phyloP scores from a whole-genome alignment of 768 basidiomycete species.

The Xerocomus potaroensis region DNA sequence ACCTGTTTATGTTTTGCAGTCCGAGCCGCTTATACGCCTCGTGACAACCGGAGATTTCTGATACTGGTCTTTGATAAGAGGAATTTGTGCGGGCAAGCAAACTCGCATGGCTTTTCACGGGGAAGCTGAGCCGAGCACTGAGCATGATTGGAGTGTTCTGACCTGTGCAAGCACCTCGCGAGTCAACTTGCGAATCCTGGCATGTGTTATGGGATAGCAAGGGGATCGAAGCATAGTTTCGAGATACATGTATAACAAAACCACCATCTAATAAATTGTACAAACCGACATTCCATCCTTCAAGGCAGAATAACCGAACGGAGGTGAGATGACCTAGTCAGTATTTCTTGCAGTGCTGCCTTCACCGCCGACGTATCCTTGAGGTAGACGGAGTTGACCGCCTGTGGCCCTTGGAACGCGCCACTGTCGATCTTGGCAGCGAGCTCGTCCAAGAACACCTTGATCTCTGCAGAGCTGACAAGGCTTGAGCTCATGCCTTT shows the following conservation, averaged over 20 bases:
- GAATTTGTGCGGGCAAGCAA: too few species aligned
- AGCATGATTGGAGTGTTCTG: too few species aligned
- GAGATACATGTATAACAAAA: neutral
- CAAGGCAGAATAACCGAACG: slow-evolving; percentile 29
- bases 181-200: neutral
- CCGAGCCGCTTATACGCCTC: too few species aligned
- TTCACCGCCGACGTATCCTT: slow-evolving; percentile 17
- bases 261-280: too few species aligned
- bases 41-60: too few species aligned
- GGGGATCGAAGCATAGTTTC: neutral
- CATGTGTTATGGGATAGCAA: too few species aligned
- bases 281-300: too few species aligned
- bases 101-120: too few species aligned
- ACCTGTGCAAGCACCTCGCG: neutral
- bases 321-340: slow-evolving; percentile 25
- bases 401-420: slow-evolving; percentile 23
- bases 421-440: slow-evolving; percentile 30
- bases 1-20: too few species aligned
- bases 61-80: too few species aligned
- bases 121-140: too few species aligned
- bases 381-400: slow-evolving; percentile 21
- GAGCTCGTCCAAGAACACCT: slow-evolving; percentile 27
- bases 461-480: slow-evolving; percentile 19
- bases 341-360: slow-evolving; percentile 20
- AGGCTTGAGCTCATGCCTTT: slow-evolving; percentile 31